Base-by-base conservation (phyloP, 2,329 filamentous ascomycete species). In the Blastomyces gilchristii region DNA sequence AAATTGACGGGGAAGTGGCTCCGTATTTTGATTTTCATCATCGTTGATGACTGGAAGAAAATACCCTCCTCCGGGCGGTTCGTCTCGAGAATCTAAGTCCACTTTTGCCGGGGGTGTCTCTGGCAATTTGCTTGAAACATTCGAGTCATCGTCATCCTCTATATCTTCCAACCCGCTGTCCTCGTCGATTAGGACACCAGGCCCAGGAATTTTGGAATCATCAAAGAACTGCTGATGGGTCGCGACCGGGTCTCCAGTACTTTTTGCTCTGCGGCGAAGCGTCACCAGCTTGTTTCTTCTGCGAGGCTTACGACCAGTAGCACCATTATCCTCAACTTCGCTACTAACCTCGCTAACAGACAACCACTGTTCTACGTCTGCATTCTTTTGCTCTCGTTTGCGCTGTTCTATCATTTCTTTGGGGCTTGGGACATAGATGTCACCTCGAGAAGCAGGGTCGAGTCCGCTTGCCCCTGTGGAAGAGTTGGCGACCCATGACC, bases 281-380 rank as follows among this genome's bases (percentile, higher is more conserved):
- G 68, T 66, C 12, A 64, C 59, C 31, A 68, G 67, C 9, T 63
- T 64, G 60, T 65, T 67, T 60, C 68, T 70, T 37, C 67, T 69
- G 22, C 69, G 65, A 39, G 67, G 62, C 39, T 60, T 67, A 28
- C 61, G 63, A 16, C 58, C 53, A 43, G 43, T 50, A 34, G 41
- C 31, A 28, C 66, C 65, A 18, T 72, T 69, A 50, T 74, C 72
- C 37, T 72, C 73, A n/a, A 70, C 67, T 61, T 74, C 75, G 61
- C 78, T 79, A 53, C 75, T 78, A 18, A 76, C 77, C 52, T 78
- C 78, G 66, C 78, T 82, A n/a, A 78, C 78, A 14, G 77, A 76
- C 16, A 83, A 76, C 83, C 83, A 85, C 28, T 77, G 74, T 60
- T 77, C 75, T 43, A 85, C 82, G 61, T 83, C 80, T 9, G 77